A percentile compares a stretch with the other conserved stretches of the same genome.
Evolutionary conservation across 2,329 filamentous ascomycete species (phyloP).

Genomic region (Penicillium sp.): DNA sequence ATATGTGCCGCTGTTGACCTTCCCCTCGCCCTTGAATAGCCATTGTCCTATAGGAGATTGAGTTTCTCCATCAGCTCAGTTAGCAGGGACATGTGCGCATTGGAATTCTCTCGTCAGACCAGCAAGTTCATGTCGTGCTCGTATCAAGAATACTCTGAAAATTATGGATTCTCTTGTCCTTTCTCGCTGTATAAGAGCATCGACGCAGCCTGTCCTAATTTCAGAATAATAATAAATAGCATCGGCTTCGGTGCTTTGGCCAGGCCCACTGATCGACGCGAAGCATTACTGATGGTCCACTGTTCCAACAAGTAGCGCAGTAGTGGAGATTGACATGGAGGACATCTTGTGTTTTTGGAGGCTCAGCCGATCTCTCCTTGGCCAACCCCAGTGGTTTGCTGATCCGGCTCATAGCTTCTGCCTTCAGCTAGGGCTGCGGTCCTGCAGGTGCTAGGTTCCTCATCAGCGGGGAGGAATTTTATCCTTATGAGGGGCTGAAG

Average conservation of each 20-base stretch:
- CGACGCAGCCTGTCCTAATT: background rate
- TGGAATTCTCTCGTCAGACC: background rate
- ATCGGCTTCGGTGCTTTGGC: background rate
- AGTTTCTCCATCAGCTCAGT: no score
- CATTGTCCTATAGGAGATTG: no score
- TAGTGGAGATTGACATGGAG: background rate
- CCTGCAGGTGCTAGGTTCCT: background rate
- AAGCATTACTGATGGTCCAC: background rate
- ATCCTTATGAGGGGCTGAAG: background rate
- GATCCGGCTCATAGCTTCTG: background rate
- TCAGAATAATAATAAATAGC: background rate
- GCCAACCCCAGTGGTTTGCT: background rate
- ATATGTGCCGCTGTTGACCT: conserved; percentile 12
- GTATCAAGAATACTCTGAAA: background rate
- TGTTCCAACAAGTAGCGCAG: background rate
- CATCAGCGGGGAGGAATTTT: background rate
- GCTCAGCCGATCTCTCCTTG: background rate
- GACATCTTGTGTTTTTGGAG: background rate
- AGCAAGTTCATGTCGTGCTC: background rate
- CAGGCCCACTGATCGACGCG: conserved; percentile 1
- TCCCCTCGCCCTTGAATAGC: background rate
- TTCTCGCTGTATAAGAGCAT: background rate
- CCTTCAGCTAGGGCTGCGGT: background rate
- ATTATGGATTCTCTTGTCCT: no score
- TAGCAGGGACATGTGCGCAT: background rate